Conservation (phyloP, 1,284 basidiomycete species). For the Ceratobasidium papillatum region DNA sequence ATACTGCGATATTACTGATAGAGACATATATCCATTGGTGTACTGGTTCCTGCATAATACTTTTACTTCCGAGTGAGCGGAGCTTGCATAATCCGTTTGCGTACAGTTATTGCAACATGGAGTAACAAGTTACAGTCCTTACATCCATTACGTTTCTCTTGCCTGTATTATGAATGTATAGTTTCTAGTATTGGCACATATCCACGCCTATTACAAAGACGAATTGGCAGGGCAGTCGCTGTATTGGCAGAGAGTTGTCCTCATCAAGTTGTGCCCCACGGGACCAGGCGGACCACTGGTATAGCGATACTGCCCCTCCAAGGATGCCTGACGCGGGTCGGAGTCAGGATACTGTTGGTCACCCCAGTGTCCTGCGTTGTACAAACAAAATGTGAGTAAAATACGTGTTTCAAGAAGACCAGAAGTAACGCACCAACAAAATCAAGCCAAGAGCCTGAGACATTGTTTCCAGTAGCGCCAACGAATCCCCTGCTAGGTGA, state of each 20-base stretch:
- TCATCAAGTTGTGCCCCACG: constrained; percentile 30
- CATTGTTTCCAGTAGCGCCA: constrained; percentile 23
- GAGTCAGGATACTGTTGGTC: constrained; percentile 32
- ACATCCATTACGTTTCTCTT: not conserved
- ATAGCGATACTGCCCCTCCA: constrained; percentile 33
- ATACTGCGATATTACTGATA: constrained; percentile 9
- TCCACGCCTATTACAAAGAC: not conserved
- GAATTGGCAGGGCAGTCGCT: constrained; percentile 25
- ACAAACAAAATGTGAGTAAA: not conserved
- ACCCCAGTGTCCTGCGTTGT: constrained; percentile 21
- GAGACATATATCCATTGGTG: not conserved
- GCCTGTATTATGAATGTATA: not conserved
- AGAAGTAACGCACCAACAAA: constrained; percentile 9
- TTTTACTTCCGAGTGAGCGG: not conserved
- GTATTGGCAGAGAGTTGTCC: constrained; percentile 36
- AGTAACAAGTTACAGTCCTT: not conserved
- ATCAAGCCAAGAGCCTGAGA: constrained; percentile 29
- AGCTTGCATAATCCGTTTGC: not conserved
- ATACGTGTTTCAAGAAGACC: not conserved
- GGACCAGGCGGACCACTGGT: constrained; percentile 29
- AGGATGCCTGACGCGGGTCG: constrained; percentile 25
- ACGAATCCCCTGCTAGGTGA: constrained; percentile 17
- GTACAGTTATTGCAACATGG: too few species aligned
- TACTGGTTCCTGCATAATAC: constrained; percentile 14
- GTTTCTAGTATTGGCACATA: not conserved